Base-by-base conservation (phyloP, 2,329 filamentous ascomycete genomes). In the Colletotrichum liriopes region DNA sequence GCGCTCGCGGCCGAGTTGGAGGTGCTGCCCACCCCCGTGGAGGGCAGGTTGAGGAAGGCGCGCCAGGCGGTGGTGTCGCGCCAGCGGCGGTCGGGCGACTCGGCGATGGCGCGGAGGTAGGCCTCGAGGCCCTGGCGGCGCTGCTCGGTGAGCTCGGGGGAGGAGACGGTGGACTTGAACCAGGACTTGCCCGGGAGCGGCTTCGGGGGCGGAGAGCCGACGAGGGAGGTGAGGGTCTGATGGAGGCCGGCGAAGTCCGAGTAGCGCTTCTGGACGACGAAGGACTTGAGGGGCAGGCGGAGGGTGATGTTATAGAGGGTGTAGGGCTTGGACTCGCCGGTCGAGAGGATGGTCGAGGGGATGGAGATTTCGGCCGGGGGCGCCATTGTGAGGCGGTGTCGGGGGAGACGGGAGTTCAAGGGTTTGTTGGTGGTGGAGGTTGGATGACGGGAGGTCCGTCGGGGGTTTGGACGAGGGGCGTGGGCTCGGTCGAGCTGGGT, bases 291-390 rank as follows among this genome's bases (percentile, higher is more conserved):
- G 0, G 94, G 93, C 1, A 95, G 90, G 62, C 93, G 91, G 71
- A 96, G 86, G 29, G 90, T 91, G 81, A 95, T 92, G 81, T 94
- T 93, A 85, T 95, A 96, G 75, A 92, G 88, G 0, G 93, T 95
- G 81, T 91, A 94, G 0, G 92, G 87, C 77, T 94, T 94, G 74
- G 87, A 85, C 74, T 86, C 85, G 71, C 87, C 84, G 65, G 84
- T 71, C 64, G 87, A 86, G 70, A 89, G 82, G 74, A 89, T 91
- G 60, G 91, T 92, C n/a, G 89, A 89, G 14, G 90, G 90, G 75
- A 93, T 92, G 72, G 89, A 89, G 79, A 93, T 91, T 79, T 93
- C 90, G 79, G 89, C 86, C 49, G 91, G 89, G 64, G 91, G 90
- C 74, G 89, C 88, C 91, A 92, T 92, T 20, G 59, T 59, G 52